Percentiles rank a stretch among this genome's conserved stretches.
These are phyloP conservation scores for Ulota crispa DNA, from an alignment of 225 moss, liverwort and hornwort genomes.

Conservation along the genomic window DNA sequence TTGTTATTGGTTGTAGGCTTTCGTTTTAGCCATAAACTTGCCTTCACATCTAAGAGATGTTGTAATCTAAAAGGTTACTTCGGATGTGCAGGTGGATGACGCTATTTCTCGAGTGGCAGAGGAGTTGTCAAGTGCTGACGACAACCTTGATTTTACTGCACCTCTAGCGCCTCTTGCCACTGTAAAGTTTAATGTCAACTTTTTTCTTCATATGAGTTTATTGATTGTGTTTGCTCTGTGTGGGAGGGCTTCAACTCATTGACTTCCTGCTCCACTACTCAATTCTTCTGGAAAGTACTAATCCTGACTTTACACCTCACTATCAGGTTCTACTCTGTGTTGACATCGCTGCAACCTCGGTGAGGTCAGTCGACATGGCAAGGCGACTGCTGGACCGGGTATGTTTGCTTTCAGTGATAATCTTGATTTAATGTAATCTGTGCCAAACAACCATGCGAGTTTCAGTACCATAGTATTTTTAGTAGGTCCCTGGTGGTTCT, in stretches of 20 bases:
- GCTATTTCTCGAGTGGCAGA: conserved; percentile 57
- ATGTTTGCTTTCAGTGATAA: conserved; percentile 7
- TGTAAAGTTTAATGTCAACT: conserved; percentile 39
- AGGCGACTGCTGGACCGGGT: conserved; percentile 91
- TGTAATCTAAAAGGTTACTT: conserved; percentile 7
- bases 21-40: neutral
- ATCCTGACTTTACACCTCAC: neutral
- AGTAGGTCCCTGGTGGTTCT: neutral
- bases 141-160: conserved; percentile 60
- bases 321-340: conserved; percentile 80
- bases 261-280: neutral
- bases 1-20: neutral
- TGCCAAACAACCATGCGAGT: conserved; percentile 1
- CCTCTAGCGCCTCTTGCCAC: conserved; percentile 73
- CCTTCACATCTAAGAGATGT: neutral
- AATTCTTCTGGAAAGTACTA: conserved; percentile 2
- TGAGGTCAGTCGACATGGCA: conserved; percentile 74
- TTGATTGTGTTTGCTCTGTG: conserved; percentile 3
- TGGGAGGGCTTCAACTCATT: neutral
- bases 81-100: conserved; percentile 65
- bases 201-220: neutral
- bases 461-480: neutral
- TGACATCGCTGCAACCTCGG: conserved; percentile 83
- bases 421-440: neutral
- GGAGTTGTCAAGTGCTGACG: conserved; percentile 60